A percentile compares a stretch with the other conserved stretches of the same genome.
phyloP scores from a whole-genome alignment of 176 grass and related monocot genomes.

The Aegilops tauschii region DNA sequence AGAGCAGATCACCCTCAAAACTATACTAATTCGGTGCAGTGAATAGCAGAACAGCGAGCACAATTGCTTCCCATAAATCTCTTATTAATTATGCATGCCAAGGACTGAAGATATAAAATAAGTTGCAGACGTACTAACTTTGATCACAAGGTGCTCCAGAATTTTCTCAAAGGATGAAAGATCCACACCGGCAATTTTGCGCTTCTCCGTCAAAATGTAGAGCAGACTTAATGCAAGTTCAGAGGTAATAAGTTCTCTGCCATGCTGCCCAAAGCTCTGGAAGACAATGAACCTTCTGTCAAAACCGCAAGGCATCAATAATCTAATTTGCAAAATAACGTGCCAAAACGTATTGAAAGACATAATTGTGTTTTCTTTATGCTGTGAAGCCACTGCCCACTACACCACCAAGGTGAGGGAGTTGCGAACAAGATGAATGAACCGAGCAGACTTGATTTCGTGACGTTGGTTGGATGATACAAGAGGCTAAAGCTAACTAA shows the following conservation, averaged over 20 bases:
- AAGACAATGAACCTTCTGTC: conserved; percentile 99
- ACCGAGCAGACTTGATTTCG: background rate
- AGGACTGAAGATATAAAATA: background rate
- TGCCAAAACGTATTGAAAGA: background rate
- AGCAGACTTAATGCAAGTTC: conserved; percentile 84
- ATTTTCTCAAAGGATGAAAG: conserved; percentile 60
- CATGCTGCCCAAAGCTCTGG: conserved; percentile 99
- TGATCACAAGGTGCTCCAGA: conserved; percentile 86
- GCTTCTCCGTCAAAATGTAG: conserved; percentile 74
- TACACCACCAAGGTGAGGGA: background rate
- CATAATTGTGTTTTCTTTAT: background rate
- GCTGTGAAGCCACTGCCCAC: background rate
- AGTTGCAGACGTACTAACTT: conserved; percentile 45
- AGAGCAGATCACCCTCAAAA: background rate
- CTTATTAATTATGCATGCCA: background rate
- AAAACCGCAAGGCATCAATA: conserved; percentile 69
- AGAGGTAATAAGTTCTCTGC: conserved; percentile 96
- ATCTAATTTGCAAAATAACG: conserved; percentile 12
- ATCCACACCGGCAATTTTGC: conserved; percentile 53
- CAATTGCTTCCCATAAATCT: background rate
- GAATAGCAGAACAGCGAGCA: background rate
- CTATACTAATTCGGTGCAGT: background rate
- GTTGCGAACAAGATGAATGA: background rate
- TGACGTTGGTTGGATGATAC: background rate
- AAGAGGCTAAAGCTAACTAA: no score